A percentile compares a stretch with the other conserved stretches of the same genome.
These are phyloP conservation scores for Erodium moschatum DNA, from an alignment of 441 rosid genomes.

Conservation along the genomic window DNA sequence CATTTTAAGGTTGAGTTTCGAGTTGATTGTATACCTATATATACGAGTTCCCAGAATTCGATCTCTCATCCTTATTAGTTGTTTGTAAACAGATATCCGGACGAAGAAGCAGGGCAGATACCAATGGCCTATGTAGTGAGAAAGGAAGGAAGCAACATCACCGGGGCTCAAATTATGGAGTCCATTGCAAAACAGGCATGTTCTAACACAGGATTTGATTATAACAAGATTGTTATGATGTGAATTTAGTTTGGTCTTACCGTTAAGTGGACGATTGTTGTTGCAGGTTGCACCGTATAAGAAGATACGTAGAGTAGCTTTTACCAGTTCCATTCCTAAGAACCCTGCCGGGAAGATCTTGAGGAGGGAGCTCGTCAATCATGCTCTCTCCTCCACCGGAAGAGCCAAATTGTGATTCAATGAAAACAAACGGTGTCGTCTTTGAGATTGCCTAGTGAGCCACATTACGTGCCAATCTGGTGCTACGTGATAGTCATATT, in stretches of 20 bases:
- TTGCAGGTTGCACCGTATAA: slow-evolving; percentile 83
- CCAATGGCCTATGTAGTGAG: slow-evolving; percentile 90
- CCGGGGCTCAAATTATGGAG: slow-evolving; percentile 56
- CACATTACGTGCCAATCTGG: no score
- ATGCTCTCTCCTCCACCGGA: slow-evolving; percentile 26
- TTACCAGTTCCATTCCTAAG: slow-evolving; percentile 56
- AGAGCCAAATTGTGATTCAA: slow-evolving; percentile 38
- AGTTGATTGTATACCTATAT: no score
- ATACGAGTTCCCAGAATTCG: no score
- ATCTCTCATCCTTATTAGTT: not conserved
- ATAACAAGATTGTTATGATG: not conserved
- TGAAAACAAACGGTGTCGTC: no score
- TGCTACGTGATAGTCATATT: no score
- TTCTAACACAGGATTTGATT: not conserved
- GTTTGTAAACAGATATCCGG: slow-evolving; percentile 52
- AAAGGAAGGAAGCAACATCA: slow-evolving; percentile 52
- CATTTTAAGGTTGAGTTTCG: no score
- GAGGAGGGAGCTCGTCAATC: slow-evolving; percentile 50
- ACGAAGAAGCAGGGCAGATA: slow-evolving; percentile 83
- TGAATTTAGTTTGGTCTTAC: not conserved
- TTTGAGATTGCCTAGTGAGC: no score
- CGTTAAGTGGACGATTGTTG: not conserved
- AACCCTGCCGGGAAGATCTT: slow-evolving; percentile 70
- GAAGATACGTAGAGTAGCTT: slow-evolving; percentile 69
- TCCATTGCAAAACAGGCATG: slow-evolving; percentile 61